A percentile compares a stretch with the other conserved stretches of the same genome.
These are phyloP conservation scores for Pelargonium nanum DNA, from an alignment of 345 rosid species.

Conservation along the genomic window DNA sequence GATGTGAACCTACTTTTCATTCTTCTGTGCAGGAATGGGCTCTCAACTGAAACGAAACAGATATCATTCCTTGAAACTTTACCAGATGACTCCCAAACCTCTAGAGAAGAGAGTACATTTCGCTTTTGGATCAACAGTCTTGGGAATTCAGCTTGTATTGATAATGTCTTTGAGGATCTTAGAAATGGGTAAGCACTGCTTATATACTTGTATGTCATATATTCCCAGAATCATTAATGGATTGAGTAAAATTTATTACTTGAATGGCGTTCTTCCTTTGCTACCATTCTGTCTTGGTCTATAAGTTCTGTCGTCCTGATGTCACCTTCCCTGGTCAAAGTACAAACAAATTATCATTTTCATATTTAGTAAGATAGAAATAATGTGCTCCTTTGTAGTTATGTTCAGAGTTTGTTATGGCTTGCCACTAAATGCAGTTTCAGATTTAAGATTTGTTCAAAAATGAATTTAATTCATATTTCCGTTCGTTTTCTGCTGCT, in stretches of 20 bases:
- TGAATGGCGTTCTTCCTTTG: neutral
- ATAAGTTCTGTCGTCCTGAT: no score
- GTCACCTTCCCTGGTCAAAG: neutral
- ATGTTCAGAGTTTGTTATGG: neutral
- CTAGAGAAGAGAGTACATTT: conserved; percentile 94
- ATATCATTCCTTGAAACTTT: conserved; percentile 69
- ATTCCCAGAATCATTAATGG: neutral
- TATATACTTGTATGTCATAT: neutral
- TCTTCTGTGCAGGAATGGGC: conserved; percentile 63
- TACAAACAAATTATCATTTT: neutral
- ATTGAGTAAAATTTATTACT: neutral
- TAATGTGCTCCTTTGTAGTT: neutral
- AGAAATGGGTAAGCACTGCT: conserved; percentile 70
- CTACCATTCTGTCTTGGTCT: no score
- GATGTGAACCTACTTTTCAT: neutral
- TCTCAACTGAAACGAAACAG: conserved; percentile 73
- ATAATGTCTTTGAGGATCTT: conserved; percentile 92
- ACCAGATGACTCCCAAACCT: conserved; percentile 71
- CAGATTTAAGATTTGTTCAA: neutral
- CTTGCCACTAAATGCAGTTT: neutral
- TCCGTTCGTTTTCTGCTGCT: neutral
- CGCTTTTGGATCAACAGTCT: conserved; percentile 96
- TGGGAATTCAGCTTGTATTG: conserved; percentile 59
- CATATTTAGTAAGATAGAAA: neutral
- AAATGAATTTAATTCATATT: no score